Percentiles rank a stretch among this genome's conserved stretches.
Evolutionary conservation across 345 rosid species (phyloP).

Genomic region (Ceriops zippeliana): DNA sequence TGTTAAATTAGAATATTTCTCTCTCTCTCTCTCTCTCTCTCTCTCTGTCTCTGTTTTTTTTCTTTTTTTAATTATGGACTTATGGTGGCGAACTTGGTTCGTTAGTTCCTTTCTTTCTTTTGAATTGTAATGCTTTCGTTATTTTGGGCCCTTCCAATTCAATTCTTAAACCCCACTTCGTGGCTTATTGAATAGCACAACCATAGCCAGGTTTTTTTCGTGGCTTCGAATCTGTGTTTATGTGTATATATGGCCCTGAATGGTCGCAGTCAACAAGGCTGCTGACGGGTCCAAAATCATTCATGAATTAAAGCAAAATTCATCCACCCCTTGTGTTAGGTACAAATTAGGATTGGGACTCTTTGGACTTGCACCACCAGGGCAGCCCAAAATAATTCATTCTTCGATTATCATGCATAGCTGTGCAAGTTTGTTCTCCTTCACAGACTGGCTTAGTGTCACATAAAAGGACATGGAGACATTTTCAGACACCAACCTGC

Average conservation of each 20-base stretch:
- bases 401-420: background rate
- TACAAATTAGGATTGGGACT: background rate
- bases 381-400: background rate
- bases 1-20: no score
- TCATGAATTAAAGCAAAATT: background rate
- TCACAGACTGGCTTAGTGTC: background rate
- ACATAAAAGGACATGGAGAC: background rate
- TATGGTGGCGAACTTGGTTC: background rate
- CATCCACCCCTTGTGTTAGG: background rate
- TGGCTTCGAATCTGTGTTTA: background rate
- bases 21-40: no score
- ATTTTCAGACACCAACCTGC: background rate
- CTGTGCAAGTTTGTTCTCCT: background rate
- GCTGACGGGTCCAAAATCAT: background rate
- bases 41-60: no score
- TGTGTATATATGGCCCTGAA: background rate
- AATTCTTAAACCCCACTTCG: conserved; percentile 5
- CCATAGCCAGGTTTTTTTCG: background rate
- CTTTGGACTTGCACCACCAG: background rate
- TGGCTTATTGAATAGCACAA: conserved; percentile 1
- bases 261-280: background rate
- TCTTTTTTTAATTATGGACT: no score
- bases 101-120: background rate
- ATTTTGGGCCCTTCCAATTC: background rate
- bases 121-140: background rate